Evolutionary conservation across 495 filamentous ascomycete genomes (phyloP).

Genomic region (Talaromyces borbonicus): DNA sequence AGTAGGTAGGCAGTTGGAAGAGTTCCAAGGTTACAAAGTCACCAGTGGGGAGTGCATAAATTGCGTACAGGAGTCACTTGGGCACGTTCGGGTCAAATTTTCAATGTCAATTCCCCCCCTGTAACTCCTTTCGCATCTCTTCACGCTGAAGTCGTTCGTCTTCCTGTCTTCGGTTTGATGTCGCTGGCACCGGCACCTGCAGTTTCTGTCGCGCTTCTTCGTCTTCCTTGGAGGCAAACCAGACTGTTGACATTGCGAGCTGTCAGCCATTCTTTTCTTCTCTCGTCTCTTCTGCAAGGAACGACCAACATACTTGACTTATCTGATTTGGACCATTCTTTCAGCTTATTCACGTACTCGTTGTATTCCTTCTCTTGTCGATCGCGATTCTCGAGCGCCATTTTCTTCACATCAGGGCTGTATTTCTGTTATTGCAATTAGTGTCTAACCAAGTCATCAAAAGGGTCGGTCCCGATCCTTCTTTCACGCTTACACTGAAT

Average conservation of each 20-base stretch:
- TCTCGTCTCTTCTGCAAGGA: background rate
- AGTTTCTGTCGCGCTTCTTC: conserved; percentile 37
- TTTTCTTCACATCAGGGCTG: conserved; percentile 84
- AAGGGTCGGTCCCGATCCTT: no score
- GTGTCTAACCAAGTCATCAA: no score
- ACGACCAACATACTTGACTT: conserved; percentile 57
- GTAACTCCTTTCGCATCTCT: conserved; percentile 51
- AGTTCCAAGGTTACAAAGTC: no score
- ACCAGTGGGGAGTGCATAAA: no score
- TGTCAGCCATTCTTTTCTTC: conserved; percentile 11
- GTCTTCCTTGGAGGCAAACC: conserved; percentile 62
- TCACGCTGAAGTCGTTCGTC: conserved; percentile 43
- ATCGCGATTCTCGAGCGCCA: conserved; percentile 63
- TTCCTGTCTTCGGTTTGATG: conserved; percentile 42
- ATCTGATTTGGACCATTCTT: conserved; percentile 81
- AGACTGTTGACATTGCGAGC: conserved; percentile 56
- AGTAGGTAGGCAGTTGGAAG: no score
- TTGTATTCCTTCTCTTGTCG: conserved; percentile 75
- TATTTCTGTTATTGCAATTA: conserved; percentile 48
- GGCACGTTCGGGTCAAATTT: no score
- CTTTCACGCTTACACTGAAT: conserved; percentile 51
- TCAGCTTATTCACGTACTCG: conserved; percentile 71
- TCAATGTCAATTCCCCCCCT: conserved; percentile 19
- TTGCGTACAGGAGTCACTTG: no score
- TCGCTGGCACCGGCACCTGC: conserved; percentile 21